Percentiles rank a stretch among this genome's conserved stretches.
Evolutionary conservation across 1,284 basidiomycete species (phyloP).

Genomic region (Termitomyces sp.): DNA sequence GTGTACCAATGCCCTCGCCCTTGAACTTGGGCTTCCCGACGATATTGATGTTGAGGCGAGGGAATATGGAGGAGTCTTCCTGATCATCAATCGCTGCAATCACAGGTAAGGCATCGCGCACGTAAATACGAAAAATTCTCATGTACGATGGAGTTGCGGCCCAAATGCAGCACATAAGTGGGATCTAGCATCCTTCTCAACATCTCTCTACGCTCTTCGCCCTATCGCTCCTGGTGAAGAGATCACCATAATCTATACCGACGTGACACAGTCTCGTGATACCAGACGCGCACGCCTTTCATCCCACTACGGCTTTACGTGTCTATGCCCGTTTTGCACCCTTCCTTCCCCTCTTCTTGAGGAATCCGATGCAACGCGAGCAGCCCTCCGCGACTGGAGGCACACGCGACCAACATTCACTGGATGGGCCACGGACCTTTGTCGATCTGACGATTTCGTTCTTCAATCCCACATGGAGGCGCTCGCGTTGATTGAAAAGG

Average conservation of each 20-base stretch:
- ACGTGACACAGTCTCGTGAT: slow-evolving; percentile 25
- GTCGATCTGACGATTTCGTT: slow-evolving; percentile 30
- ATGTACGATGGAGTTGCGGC: slow-evolving; percentile 26
- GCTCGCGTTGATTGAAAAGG: slow-evolving; percentile 29
- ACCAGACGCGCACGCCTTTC: slow-evolving; percentile 23
- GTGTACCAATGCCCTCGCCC: slow-evolving; percentile 29
- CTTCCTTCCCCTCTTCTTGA: slow-evolving; percentile 20
- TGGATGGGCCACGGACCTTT: slow-evolving; percentile 33
- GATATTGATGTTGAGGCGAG: slow-evolving; percentile 16
- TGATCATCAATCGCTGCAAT: slow-evolving; percentile 31
- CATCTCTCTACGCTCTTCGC: slow-evolving; percentile 31
- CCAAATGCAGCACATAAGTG: slow-evolving; percentile 35
- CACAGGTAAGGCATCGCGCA: slow-evolving; percentile 25
- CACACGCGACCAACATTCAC: slow-evolving; percentile 30
- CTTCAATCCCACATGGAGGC: slow-evolving; percentile 30
- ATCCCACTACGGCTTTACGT: slow-evolving; percentile 30
- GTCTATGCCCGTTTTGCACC: slow-evolving; percentile 29
- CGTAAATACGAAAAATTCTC: neutral
- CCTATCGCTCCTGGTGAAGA: slow-evolving; percentile 30
- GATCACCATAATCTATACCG: slow-evolving; percentile 35
- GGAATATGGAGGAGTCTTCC: slow-evolving; percentile 32
- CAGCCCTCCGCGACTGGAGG: slow-evolving; percentile 27
- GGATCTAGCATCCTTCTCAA: slow-evolving; percentile 27
- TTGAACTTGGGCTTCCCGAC: slow-evolving; percentile 26
- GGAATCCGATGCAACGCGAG: slow-evolving; percentile 22